A percentile compares a stretch with the other conserved stretches of the same genome.
These are phyloP conservation scores for Candida anglica DNA, from an alignment of 805 yeast species.

Conservation along the genomic window DNA sequence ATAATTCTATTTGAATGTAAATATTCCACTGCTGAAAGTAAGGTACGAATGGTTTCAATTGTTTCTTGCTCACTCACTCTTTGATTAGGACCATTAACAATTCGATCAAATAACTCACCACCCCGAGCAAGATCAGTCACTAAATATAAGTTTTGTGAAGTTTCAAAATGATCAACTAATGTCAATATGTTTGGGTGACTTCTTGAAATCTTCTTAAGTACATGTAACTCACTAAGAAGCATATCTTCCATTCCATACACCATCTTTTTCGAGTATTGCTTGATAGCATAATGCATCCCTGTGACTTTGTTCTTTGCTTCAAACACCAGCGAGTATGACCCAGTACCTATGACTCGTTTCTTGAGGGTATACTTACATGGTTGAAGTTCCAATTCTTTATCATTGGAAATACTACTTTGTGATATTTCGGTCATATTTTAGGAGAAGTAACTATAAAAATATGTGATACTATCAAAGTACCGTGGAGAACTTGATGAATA, in stretches of 20 bases:
- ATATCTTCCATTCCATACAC: constrained; percentile 48
- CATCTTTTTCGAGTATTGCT: constrained; percentile 45
- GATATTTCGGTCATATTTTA: too few relatives aligned
- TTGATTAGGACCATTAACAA: constrained; percentile 25
- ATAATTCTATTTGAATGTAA: constrained; percentile 57
- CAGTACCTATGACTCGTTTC: constrained; percentile 36
- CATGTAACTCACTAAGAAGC: constrained; percentile 59
- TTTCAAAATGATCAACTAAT: constrained; percentile 67
- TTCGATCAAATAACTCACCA: constrained; percentile 64
- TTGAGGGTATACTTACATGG: constrained; percentile 32
- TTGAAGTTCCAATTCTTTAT: not conserved
- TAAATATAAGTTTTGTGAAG: constrained; percentile 49
- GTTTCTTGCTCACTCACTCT: constrained; percentile 42
- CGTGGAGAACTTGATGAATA: too few relatives aligned
- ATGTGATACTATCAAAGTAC: too few relatives aligned
- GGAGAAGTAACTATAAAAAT: too few relatives aligned
- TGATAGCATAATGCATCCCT: constrained; percentile 48
- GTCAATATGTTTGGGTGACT: constrained; percentile 56
- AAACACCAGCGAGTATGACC: constrained; percentile 48
- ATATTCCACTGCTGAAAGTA: constrained; percentile 53
- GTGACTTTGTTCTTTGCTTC: constrained; percentile 44
- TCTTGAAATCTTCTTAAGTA: constrained; percentile 47
- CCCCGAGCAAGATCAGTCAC: constrained; percentile 67
- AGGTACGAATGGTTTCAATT: constrained; percentile 43
- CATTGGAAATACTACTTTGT: too few relatives aligned